Evolutionary conservation across 179 eudicot species (phyloP), one percentile per base, ranked within the genome.

Genomic region (Gypsophila paniculata): DNA sequence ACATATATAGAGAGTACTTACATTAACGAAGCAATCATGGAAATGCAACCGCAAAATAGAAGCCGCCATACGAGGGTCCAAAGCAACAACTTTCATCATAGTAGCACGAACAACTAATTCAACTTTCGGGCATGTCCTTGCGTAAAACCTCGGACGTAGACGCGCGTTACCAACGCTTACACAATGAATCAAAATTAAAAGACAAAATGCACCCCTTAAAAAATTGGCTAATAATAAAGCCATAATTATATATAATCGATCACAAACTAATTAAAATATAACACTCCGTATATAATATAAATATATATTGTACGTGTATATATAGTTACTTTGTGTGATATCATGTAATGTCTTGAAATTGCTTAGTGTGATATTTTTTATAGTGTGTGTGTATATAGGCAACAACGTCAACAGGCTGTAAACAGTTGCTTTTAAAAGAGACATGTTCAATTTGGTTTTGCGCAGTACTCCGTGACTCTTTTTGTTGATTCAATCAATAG

Each of bases 21-120:
- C 86, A 64, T 82, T 79, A 1, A 83, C 86, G 19, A 83, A 83
- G 67, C 86, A 83, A 26, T 83, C 86, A 59, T 83, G 86, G 79
- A 81, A 83, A 73, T 73, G 77, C 64, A 83, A 39, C 23, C 86
- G 84, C 59, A 80, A 76, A 12, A 83, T 73, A 4, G 84, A 81
- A 71, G 86, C 86, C 18, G 73, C 84, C 21, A 83, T 39, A 1
- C 86, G 78, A 0, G 64, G 72, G 61, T 83, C 84, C n/a, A 60
- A 46, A 7, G 36, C 13, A 38, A 83, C 63, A 2, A 80, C 86
- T 66, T 72, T 55, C 14, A 9, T 62, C 86, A 83, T 78, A 0
- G 84, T 73, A 23, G 59, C 29, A 3, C 60, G 66, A 0, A 83
- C 82, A 3, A 76, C 62, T 3, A 64, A 15, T 11, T 49, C 74